Percentiles rank a stretch among this genome's conserved stretches.
These are phyloP conservation scores for Apiospora koreana DNA, from an alignment of 2,329 filamentous ascomycete species.

Conservation along the genomic window DNA sequence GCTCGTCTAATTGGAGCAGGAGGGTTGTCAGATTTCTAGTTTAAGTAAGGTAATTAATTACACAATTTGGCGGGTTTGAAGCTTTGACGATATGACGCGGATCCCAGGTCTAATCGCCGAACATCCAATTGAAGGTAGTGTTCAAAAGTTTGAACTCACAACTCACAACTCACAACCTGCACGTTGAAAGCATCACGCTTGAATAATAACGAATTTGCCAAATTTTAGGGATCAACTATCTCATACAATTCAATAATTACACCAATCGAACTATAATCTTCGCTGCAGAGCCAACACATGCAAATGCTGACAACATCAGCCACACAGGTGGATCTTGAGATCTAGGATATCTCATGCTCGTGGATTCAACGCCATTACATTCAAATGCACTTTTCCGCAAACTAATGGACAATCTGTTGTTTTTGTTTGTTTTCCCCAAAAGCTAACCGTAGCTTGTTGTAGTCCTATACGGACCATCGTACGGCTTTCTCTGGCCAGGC, in stretches of 20 bases:
- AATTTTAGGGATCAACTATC: neutral
- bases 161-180: neutral
- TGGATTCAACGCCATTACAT: conserved; percentile 1
- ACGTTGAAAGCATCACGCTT: neutral
- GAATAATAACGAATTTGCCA: too few relatives aligned
- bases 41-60: too few relatives aligned
- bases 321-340: neutral
- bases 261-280: neutral
- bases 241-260: neutral
- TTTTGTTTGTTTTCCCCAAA: neutral
- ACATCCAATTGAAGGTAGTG: too few relatives aligned
- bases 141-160: too few relatives aligned
- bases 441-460: neutral
- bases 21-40: too few relatives aligned
- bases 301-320: neutral
- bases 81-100: neutral
- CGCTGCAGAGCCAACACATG: neutral
- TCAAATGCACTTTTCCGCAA: neutral
- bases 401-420: neutral
- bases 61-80: neutral
- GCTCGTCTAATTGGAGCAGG: neutral
- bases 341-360: neutral
- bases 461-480: neutral
- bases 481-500: neutral
- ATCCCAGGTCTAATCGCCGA: neutral